Base-by-base conservation (phyloP, 345 rosid species). In the Camelina hispida region DNA sequence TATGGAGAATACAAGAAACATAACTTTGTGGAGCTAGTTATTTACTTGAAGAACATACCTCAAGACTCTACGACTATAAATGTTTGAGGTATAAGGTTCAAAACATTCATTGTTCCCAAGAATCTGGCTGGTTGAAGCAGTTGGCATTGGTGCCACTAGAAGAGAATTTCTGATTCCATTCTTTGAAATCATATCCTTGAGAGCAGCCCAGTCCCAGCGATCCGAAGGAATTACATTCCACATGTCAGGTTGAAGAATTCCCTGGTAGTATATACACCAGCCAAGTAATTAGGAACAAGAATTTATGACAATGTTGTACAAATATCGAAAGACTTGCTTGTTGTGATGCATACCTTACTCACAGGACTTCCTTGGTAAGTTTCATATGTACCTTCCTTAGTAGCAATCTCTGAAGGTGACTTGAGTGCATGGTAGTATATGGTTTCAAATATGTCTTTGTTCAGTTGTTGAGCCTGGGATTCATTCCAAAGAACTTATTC, bases 61-160 rank as follows among this genome's bases (percentile, higher is more conserved):
- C 56, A 87, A 68, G 75, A 87, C 91, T 81, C 93, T 84, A 23
- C 89, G 84, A 68, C 89, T 86, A 56, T 91, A 91, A 53, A 88
- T 88, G 74, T 85, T 88, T 46, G 93, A 89, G 30, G 96, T 89
- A 71, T 88, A 88, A 12, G 96, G 96, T 77, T 88, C 89, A 69
- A 89, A 89, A 77, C 87, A 87, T 75, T 89, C 93, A 68, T 86
- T 89, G 79, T 88, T 88, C 66, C 96, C 91, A 30, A 88, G 96
- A 80, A 88, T 89, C 85, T 89, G 97, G 72, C 97, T 91, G 63
- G 96, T 91, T 35, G 90, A 87, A 60, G 93, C 96, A 75, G 93
- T 90, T 0, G 93, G 93, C 93, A 88, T 88, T n/a, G 89, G 89
- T 53, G 96, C 89, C 28, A 89, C 78, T 52, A 87, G 4, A 47